phyloP scores from a whole-genome alignment of 2,329 filamentous ascomycete genomes.

The Rhexocercosporidium sp. region DNA sequence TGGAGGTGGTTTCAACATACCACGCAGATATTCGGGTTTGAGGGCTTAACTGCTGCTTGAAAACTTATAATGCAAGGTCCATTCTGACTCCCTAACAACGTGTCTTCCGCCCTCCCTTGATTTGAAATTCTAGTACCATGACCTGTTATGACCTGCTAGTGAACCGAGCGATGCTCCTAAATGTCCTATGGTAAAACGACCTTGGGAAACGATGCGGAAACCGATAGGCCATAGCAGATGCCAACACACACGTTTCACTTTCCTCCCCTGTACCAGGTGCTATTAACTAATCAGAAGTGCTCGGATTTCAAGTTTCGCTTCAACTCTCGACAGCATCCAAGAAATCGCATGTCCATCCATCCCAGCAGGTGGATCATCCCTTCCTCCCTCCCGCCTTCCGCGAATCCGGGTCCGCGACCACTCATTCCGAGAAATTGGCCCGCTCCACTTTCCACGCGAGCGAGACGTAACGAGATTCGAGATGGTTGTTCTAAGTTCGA shows the following conservation, averaged over 20 bases:
- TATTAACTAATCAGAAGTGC: too few relatives aligned
- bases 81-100: conserved; percentile 13
- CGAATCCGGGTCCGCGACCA: background rate
- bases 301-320: too few relatives aligned
- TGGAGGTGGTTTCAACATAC: conserved; percentile 15
- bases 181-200: too few relatives aligned
- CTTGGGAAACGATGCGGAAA: too few relatives aligned
- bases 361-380: background rate
- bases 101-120: background rate
- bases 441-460: too few relatives aligned
- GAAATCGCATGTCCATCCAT: background rate
- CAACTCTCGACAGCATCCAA: too few relatives aligned
- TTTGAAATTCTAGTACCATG: background rate
- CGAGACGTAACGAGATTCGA: too few relatives aligned
- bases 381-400: background rate
- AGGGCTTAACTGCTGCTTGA: conserved; percentile 34
- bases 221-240: background rate
- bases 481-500: too few relatives aligned
- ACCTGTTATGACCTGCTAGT: background rate
- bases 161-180: background rate
- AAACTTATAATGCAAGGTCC: conserved; percentile 29
- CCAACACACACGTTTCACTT: background rate
- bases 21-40: conserved; percentile 23
- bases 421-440: too few relatives aligned
- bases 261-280: too few relatives aligned